phyloP scores from a whole-genome alignment of 768 basidiomycete species.

The Wakefieldia striispora region DNA sequence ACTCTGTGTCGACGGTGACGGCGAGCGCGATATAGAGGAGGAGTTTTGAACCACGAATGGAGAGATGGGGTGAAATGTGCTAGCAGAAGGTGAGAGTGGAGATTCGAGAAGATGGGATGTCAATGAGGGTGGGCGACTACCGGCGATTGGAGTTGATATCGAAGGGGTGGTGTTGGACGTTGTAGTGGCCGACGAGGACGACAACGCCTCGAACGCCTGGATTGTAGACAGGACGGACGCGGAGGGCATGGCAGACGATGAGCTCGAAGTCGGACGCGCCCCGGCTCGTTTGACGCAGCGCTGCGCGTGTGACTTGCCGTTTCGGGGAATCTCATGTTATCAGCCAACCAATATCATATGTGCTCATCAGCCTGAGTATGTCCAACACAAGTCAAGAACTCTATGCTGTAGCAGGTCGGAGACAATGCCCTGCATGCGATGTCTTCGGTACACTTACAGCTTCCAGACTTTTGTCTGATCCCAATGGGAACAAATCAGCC shows the following conservation, averaged over 20 bases:
- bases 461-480: slow-evolving; percentile 81
- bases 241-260: slow-evolving; percentile 37
- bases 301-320: no score
- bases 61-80: slow-evolving; percentile 40
- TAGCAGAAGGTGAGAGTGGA: slow-evolving; percentile 49
- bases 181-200: slow-evolving; percentile 28
- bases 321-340: no score
- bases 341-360: no score
- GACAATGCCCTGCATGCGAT: not conserved
- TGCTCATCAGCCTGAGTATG: slow-evolving; percentile 7
- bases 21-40: slow-evolving; percentile 34
- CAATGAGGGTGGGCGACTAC: not conserved
- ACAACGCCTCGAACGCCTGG: slow-evolving; percentile 60
- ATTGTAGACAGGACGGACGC: slow-evolving; percentile 57
- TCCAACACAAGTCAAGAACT: slow-evolving; percentile 40
- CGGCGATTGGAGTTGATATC: slow-evolving; percentile 6
- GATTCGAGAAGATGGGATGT: slow-evolving; percentile 42
- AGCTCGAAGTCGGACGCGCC: not conserved
- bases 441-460: not conserved
- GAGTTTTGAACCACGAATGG: slow-evolving; percentile 32
- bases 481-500: slow-evolving; percentile 77
- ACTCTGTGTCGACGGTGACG: slow-evolving; percentile 46
- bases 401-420: slow-evolving; percentile 73
- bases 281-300: no score
- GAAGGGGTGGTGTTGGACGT: slow-evolving; percentile 8